A percentile compares a stretch with the other conserved stretches of the same genome.
phyloP scores from a whole-genome alignment of 1,139 yeast species.

The Blastobotrys ciferrii region DNA sequence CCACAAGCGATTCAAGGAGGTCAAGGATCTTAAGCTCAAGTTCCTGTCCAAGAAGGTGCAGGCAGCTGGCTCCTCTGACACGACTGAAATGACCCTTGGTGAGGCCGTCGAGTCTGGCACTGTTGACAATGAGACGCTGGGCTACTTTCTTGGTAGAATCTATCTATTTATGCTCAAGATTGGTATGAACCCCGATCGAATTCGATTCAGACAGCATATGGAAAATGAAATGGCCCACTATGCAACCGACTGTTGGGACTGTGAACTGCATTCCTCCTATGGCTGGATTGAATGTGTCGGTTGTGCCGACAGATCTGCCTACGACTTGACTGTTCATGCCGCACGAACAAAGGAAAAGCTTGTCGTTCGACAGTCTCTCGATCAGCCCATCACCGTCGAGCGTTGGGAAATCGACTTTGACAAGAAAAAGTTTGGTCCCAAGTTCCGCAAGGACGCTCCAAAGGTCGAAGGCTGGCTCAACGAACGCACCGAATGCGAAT shows the following conservation, averaged over 20 bases:
- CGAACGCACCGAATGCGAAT: constrained; percentile 79
- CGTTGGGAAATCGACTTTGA: constrained; percentile 79
- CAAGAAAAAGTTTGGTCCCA: constrained; percentile 96
- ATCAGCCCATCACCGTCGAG: constrained; percentile 80
- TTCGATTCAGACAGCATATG: constrained; percentile 99
- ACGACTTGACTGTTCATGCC: constrained; percentile 92
- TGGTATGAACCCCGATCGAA: constrained; percentile 80
- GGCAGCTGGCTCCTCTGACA: constrained; percentile 74
- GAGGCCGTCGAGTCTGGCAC: constrained; percentile 85
- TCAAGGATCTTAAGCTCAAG: constrained; percentile 66
- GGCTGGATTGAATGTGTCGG: constrained; percentile 99
- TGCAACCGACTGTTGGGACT: constrained; percentile 99
- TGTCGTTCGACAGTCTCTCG: constrained; percentile 86
- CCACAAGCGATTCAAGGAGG: constrained; percentile 76
- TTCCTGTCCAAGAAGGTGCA: constrained; percentile 87
- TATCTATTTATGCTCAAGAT: constrained; percentile 78
- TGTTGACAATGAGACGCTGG: constrained; percentile 96
- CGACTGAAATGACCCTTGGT: constrained; percentile 67
- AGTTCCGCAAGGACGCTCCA: constrained; percentile 95
- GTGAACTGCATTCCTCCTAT: constrained; percentile 90
- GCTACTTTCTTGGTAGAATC: constrained; percentile 94
- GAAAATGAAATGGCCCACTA: constrained; percentile 99
- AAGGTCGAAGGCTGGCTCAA: constrained; percentile 78
- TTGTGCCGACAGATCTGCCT: constrained; percentile 99
- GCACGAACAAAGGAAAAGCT: constrained; percentile 93